Conservation (phyloP, 805 yeast species). For the Candida sakaeoensis region DNA sequence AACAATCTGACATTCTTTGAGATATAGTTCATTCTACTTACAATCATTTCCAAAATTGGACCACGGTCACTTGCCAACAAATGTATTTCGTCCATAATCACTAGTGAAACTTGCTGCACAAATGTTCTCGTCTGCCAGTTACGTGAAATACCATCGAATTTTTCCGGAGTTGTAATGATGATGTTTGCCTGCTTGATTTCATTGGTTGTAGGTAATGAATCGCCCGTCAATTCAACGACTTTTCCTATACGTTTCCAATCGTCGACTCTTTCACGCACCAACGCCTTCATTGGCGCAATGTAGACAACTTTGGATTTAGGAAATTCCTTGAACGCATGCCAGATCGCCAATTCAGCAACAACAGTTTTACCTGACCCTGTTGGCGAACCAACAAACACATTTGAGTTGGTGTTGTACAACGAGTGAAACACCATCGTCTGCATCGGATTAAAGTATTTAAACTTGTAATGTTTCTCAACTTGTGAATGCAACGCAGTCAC, state of each 20-base stretch:
- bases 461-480: constrained; percentile 71
- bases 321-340: constrained; percentile 86
- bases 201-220: constrained; percentile 67
- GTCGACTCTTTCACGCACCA: constrained; percentile 77
- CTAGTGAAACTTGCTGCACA: constrained; percentile 69
- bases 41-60: constrained; percentile 83
- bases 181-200: constrained; percentile 69
- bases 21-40: constrained; percentile 78
- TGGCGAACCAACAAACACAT: constrained; percentile 93
- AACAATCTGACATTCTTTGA: constrained; percentile 65
- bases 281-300: constrained; percentile 87
- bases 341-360: constrained; percentile 93
- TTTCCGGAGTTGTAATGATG: constrained; percentile 80
- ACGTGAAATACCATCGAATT: constrained; percentile 84
- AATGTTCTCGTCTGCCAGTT: constrained; percentile 78
- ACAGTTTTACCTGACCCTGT: constrained; percentile 98
- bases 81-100: constrained; percentile 85
- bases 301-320: constrained; percentile 81
- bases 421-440: constrained; percentile 96
- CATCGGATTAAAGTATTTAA: constrained; percentile 94
- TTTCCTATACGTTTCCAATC: constrained; percentile 63
- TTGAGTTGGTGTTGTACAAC: constrained; percentile 70
- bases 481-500: constrained; percentile 66
- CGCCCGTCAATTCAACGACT: constrained; percentile 80
- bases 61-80: constrained; percentile 82